Evolutionary conservation across 345 rosid species (phyloP).

Genomic region (Melaleuca alternifolia): DNA sequence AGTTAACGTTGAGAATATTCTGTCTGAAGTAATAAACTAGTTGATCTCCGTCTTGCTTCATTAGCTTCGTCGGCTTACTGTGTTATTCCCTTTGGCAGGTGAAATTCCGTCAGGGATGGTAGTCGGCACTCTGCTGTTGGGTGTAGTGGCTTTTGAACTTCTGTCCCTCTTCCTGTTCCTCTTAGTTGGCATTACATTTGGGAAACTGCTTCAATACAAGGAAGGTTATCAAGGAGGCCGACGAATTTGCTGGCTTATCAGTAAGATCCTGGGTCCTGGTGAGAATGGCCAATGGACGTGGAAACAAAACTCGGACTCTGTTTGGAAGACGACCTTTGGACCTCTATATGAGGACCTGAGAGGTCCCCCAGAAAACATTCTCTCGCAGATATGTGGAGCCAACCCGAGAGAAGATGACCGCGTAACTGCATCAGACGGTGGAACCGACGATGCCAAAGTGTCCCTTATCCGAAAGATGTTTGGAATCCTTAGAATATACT

Average conservation of each 20-base stretch:
- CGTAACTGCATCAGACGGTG: constrained; percentile 81
- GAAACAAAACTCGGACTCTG: constrained; percentile 38
- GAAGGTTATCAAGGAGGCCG: too few species aligned
- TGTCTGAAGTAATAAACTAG: too few species aligned
- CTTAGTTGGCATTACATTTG: constrained; percentile 70
- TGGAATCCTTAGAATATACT: constrained; percentile 83
- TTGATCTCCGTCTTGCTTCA: too few species aligned
- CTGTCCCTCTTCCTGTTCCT: constrained; percentile 61
- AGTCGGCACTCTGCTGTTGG: constrained; percentile 50
- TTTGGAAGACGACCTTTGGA: constrained; percentile 38
- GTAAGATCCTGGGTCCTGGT: too few species aligned
- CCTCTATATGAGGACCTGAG: constrained; percentile 60
- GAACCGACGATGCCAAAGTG: constrained; percentile 86
- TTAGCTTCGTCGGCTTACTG: too few species aligned
- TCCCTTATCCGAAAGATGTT: constrained; percentile 79
- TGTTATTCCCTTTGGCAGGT: constrained; percentile 12
- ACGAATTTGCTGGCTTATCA: too few species aligned
- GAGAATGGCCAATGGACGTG: constrained; percentile 98
- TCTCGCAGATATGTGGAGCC: constrained; percentile 57
- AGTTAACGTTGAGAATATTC: too few species aligned
- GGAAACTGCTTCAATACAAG: constrained; percentile 79
- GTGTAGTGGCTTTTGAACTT: constrained; percentile 34
- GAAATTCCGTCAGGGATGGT: constrained; percentile 31
- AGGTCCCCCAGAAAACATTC: constrained; percentile 95
- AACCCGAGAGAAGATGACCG: constrained; percentile 33